Evolutionary conservation across 2,329 filamentous ascomycete genomes (phyloP).

Genomic region (Ophiocordyceps camponoti-floridani): DNA sequence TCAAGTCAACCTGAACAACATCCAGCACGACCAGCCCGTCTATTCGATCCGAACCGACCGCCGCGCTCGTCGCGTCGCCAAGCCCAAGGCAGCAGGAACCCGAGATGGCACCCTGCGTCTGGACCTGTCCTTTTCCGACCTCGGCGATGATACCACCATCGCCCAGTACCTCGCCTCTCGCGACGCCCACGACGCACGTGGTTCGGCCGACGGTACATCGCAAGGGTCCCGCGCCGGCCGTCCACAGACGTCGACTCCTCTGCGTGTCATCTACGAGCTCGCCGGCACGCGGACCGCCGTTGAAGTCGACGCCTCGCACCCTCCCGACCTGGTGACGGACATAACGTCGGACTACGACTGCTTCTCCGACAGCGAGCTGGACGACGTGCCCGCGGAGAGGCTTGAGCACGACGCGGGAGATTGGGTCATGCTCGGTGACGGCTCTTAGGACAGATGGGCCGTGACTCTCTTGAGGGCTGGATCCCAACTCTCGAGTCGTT

Average conservation of each 20-base stretch:
- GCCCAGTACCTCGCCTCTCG: conserved; percentile 15
- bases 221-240: neutral
- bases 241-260: conserved; percentile 10
- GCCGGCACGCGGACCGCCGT: conserved; percentile 13
- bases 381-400: conserved; percentile 12
- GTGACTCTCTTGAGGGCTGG: neutral
- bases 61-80: conserved; percentile 11
- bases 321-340: conserved; percentile 16
- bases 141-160: conserved; percentile 20
- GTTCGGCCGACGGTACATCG: conserved; percentile 2
- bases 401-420: conserved; percentile 12
- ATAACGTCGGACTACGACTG: conserved; percentile 17
- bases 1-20: conserved; percentile 21
- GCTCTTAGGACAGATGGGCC: conserved; percentile 18
- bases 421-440: conserved; percentile 27
- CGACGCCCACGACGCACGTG: conserved; percentile 2
- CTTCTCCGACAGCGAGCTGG: conserved; percentile 17
- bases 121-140: conserved; percentile 23
- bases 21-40: conserved; percentile 17
- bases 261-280: conserved; percentile 23
- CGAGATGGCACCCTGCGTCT: conserved; percentile 14
- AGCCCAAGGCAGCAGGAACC: conserved; percentile 6
- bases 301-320: conserved; percentile 17
- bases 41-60: conserved; percentile 20
- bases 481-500: neutral